Evolutionary conservation across 768 basidiomycete genomes (phyloP), one percentile per base, ranked within the genome.

Genomic region (Auricularia sp.): DNA sequence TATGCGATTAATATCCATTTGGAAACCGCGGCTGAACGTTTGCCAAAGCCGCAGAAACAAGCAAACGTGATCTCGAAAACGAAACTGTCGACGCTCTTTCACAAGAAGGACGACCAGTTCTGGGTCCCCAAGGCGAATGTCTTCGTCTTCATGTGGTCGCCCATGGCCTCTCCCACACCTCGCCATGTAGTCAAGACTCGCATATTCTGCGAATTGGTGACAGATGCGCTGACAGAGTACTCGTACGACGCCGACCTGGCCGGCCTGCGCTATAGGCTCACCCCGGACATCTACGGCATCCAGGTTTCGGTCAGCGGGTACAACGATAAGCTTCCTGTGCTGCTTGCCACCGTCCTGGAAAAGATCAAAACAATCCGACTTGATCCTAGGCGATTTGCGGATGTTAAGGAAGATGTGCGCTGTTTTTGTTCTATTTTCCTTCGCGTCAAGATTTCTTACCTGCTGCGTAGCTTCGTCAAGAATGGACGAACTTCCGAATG

Each of bases 31-130:
- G 44, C 35, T 71, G 29, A 29, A 29, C 29, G 1, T 29, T 29
- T 29, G 29, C 29, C 29, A 29, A 29, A 96, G 92, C 89, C 90
- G 34, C 75, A 82, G 65, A 84, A 82, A 66, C 82, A 90, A 13
- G 95, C 96, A 3, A 78, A 82, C 66, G 82, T 94, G 66, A 83
- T 98, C 64, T 78, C 84, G 37, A 83, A 94, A 74, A 90, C 86
- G 0, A 77, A 83, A 0, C 70, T 88, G 34, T 89, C 88, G 3
- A 82, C 86, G 13, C 77, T 98, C 3, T 99, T 96, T 95, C 85
- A 94, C 77, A 99, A 99, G 80, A 94, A 94, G 73, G 97, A 99
- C 73, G 96, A 99, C 74, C 83, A 81, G 66, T 99, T 97, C 79
- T 96, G 93, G 90, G 85, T 96, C 10, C 97, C 97, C 0, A 92